Conservation (phyloP, 1,139 yeast species). For the Zygoascus sp. region DNA sequence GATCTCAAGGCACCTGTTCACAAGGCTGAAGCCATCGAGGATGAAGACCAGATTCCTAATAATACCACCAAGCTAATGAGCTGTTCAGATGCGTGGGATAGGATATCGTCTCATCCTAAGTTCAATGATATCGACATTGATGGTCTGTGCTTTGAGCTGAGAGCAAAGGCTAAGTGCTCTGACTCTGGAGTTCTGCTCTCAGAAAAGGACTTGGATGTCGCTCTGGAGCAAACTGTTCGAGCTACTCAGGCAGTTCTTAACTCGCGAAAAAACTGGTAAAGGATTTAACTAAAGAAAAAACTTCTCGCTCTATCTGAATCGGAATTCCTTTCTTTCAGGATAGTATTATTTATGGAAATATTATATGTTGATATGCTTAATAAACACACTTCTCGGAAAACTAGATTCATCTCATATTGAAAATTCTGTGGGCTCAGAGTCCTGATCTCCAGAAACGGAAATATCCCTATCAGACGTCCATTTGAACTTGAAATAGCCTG, state of each 20-base stretch:
- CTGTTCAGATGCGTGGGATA: constrained; percentile 95
- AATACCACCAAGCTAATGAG: constrained; percentile 44
- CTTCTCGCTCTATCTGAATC: not conserved
- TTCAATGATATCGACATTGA: constrained; percentile 91
- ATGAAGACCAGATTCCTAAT: constrained; percentile 32
- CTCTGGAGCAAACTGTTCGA: constrained; percentile 39
- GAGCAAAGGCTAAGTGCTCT: constrained; percentile 92
- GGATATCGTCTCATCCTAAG: constrained; percentile 89
- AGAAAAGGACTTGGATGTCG: constrained; percentile 67
- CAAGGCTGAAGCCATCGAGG: constrained; percentile 27
- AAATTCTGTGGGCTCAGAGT: constrained; percentile 1
- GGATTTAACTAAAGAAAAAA: not conserved
- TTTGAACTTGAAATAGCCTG: constrained; percentile 10
- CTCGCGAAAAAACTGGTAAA: not conserved
- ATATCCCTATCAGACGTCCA: constrained; percentile 9
- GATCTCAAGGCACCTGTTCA: constrained; percentile 11
- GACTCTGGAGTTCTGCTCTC: constrained; percentile 86
- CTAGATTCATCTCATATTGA: not conserved
- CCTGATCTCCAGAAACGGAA: constrained; percentile 7
- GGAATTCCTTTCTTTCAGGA: not conserved
- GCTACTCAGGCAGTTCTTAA: constrained; percentile 3
- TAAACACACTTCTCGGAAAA: not conserved
- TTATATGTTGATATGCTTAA: constrained; percentile 30
- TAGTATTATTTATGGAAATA: constrained; percentile 12
- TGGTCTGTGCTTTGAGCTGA: constrained; percentile 82